These are phyloP conservation scores for Penicillium malachiteum DNA, from an alignment of 495 filamentous ascomycete genomes.

Conservation along the genomic window DNA sequence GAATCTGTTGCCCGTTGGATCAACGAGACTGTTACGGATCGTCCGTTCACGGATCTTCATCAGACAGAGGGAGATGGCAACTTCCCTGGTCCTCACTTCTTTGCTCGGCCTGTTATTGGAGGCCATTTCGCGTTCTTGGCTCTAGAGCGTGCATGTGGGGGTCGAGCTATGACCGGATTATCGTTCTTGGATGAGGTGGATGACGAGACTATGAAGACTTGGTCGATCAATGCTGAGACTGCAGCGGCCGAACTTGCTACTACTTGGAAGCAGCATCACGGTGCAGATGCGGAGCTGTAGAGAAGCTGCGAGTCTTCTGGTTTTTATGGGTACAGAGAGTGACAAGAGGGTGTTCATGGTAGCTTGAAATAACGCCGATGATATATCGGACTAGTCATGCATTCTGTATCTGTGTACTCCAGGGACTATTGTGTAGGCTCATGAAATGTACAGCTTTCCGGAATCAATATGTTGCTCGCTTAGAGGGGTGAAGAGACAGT, in stretches of 20 bases:
- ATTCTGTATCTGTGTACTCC: too few relatives aligned
- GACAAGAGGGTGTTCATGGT: too few relatives aligned
- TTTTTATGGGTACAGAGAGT: too few relatives aligned
- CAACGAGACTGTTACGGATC: slow-evolving; percentile 77
- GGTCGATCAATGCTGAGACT: slow-evolving; percentile 22
- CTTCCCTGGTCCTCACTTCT: slow-evolving; percentile 69
- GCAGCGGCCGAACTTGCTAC: slow-evolving; percentile 23
- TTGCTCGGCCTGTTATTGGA: slow-evolving; percentile 81
- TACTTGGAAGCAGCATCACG: slow-evolving; percentile 11
- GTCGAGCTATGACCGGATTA: slow-evolving; percentile 63
- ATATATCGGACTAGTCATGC: too few relatives aligned
- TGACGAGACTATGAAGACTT: slow-evolving; percentile 22
- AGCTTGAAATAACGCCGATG: too few relatives aligned
- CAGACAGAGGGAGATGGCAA: slow-evolving; percentile 70
- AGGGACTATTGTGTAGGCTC: too few relatives aligned
- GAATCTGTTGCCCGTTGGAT: slow-evolving; percentile 79
- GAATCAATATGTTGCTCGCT: too few relatives aligned
- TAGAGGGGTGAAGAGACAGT: too few relatives aligned
- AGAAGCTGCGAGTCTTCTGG: neutral
- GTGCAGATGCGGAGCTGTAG: slow-evolving; percentile 22
- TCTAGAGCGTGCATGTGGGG: slow-evolving; percentile 71
- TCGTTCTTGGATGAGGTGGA: slow-evolving; percentile 56
- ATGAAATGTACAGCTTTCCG: too few relatives aligned
- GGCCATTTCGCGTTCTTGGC: slow-evolving; percentile 86
- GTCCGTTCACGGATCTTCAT: slow-evolving; percentile 81